Evolutionary conservation across 2,329 filamentous ascomycete genomes (phyloP).

Genomic region (Dactylellina drechsleri): DNA sequence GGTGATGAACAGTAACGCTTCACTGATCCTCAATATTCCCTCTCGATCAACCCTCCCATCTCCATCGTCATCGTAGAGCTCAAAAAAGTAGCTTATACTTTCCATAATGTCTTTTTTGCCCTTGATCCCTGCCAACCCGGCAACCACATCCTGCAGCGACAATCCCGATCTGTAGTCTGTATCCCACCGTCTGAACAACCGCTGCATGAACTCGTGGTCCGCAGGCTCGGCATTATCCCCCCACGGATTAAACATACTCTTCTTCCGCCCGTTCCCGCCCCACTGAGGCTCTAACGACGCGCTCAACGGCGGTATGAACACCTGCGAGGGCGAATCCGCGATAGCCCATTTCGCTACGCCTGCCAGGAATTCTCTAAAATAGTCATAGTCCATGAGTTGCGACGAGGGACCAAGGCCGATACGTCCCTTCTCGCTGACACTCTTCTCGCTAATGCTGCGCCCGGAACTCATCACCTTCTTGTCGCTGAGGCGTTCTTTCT

Average conservation of each 20-base stretch:
- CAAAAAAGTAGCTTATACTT: slow-evolving; percentile 96
- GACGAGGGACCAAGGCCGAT: slow-evolving; percentile 89
- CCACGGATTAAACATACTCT: slow-evolving; percentile 64
- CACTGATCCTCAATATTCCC: slow-evolving; percentile 92
- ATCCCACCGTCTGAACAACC: slow-evolving; percentile 90
- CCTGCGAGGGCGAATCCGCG: slow-evolving; percentile 77
- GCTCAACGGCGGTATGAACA: slow-evolving; percentile 57
- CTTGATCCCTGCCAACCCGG: slow-evolving; percentile 88
- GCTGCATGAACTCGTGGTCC: slow-evolving; percentile 92
- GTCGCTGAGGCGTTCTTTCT: slow-evolving; percentile 65
- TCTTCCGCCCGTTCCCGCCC: slow-evolving; percentile 38
- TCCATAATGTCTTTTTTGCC: slow-evolving; percentile 96
- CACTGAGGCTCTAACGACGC: slow-evolving; percentile 62
- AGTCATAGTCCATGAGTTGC: slow-evolving; percentile 96
- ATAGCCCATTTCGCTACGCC: slow-evolving; percentile 92
- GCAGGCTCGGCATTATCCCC: slow-evolving; percentile 76
- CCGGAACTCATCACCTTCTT: slow-evolving; percentile 46
- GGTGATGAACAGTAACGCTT: slow-evolving; percentile 91
- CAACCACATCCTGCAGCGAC: slow-evolving; percentile 89
- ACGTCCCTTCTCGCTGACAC: slow-evolving; percentile 77
- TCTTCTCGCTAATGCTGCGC: slow-evolving; percentile 52
- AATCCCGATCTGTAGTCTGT: slow-evolving; percentile 78
- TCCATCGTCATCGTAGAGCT: slow-evolving; percentile 91
- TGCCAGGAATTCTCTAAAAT: slow-evolving; percentile 92
- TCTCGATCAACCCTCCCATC: slow-evolving; percentile 94